Conservation (phyloP, 345 rosid genomes). For the Sonneratia caseolaris region DNA sequence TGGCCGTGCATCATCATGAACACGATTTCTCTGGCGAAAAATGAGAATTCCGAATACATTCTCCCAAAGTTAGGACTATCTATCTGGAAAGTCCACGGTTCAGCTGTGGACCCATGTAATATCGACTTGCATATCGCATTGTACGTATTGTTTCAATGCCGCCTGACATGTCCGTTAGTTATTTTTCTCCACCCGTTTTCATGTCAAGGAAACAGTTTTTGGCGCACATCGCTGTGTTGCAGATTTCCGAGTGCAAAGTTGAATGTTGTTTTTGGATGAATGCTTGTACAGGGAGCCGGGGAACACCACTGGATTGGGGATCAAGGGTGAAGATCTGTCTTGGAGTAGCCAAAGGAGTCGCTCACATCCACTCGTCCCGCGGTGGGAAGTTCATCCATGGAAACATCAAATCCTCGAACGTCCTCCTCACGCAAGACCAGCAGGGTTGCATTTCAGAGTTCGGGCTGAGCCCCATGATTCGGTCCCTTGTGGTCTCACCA, state of each 20-base stretch:
- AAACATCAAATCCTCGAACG: slow-evolving; percentile 71
- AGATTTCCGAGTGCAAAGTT: not conserved
- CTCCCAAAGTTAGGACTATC: too few relatives aligned
- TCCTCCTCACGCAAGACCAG: slow-evolving; percentile 51
- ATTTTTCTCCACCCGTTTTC: too few relatives aligned
- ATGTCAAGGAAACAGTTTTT: too few relatives aligned
- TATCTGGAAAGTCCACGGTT: too few relatives aligned
- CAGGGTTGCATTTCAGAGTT: slow-evolving; percentile 59
- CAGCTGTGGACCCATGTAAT: too few relatives aligned
- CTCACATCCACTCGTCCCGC: slow-evolving; percentile 58
- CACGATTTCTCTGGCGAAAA: too few relatives aligned
- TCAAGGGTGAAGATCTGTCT: slow-evolving; percentile 57
- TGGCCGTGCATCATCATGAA: not conserved
- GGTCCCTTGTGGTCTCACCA: slow-evolving; percentile 39
- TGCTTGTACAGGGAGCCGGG: slow-evolving; percentile 26
- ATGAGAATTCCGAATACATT: too few relatives aligned
- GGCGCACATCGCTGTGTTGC: not conserved
- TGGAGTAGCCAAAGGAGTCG: slow-evolving; percentile 64
- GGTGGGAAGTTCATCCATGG: slow-evolving; percentile 62
- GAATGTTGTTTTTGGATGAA: not conserved
- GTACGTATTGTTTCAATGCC: too few relatives aligned
- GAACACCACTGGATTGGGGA: slow-evolving; percentile 56
- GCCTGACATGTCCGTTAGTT: too few relatives aligned
- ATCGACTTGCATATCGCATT: too few relatives aligned
- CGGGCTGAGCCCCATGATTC: slow-evolving; percentile 55